Evolutionary conservation across 2,329 filamentous ascomycete genomes (phyloP), one percentile per base, ranked within the genome.

Genomic region (Penicillium fuscoglaucum): DNA sequence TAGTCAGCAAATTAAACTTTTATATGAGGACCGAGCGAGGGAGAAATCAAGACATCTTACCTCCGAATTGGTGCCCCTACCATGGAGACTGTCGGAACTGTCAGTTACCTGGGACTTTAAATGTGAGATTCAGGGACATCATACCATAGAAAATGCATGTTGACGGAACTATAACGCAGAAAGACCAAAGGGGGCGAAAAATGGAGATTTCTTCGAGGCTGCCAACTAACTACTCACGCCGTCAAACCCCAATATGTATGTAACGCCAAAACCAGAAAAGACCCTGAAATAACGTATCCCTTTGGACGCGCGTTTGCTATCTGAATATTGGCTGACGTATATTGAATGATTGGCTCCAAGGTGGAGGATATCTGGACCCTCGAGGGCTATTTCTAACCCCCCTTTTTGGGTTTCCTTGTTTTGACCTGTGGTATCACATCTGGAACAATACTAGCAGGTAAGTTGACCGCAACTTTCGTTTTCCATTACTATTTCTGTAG

Each of bases 21-120:
- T 19, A 50, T 21, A 29, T 40, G 8, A 37, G 15, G 17, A 37
- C 15, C 35, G 17, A 37, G 7, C 35, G 3, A 10, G 15, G 15
- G 15, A 35, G n/a, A 50, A 40, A 29, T 8, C 17, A 21, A 40
- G 10, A 40, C 6, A 40, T 40, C 59, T 62, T 47, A 68, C 61
- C 17, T 58, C 58, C 35, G 61, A 60, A 43, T 68, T 68, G 31
- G 60, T 64, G 13, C 67, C 68, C 39, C 56, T 48, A 35, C 67
- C 67, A 61, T 70, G 68, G 10, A 70, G 58, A 52, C 68, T 61
- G 37, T 17, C 31, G 17, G 24, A 4, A 13, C 12, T 8, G 28
- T 55, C 19, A 55, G 13, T 28, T n/a, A 26, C 24, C 10, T 19
- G 15, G 12, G 17, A 19, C 37, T 1, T 51, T 19, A 28, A 39